Conservation (phyloP, 305 asterid genomes). For the Fraxinus nigra region DNA sequence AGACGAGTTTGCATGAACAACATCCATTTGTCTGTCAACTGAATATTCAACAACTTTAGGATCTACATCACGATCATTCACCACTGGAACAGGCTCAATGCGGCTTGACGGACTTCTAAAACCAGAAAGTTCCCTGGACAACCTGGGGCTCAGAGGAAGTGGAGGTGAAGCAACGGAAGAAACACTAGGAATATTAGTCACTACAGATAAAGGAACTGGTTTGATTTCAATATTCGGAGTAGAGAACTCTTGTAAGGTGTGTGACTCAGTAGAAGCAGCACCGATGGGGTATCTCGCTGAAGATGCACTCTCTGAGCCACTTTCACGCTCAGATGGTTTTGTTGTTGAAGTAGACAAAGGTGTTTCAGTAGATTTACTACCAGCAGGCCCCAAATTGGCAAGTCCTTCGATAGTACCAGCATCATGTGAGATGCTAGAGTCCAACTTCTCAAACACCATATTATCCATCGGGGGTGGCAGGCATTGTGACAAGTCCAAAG, state of each 20-base stretch:
- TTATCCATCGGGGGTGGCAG: slow-evolving; percentile 70
- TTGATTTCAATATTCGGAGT: slow-evolving; percentile 48
- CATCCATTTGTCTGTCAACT: slow-evolving; percentile 63
- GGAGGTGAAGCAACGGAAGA: slow-evolving; percentile 57
- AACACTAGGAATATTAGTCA: slow-evolving; percentile 40
- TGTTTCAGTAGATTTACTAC: slow-evolving; percentile 46
- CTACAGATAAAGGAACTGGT: slow-evolving; percentile 39
- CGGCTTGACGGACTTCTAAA: slow-evolving; percentile 58
- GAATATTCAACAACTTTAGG: slow-evolving; percentile 58
- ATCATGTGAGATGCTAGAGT: slow-evolving; percentile 49
- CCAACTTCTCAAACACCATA: slow-evolving; percentile 51
- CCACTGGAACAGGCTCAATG: slow-evolving; percentile 48
- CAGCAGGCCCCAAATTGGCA: slow-evolving; percentile 41
- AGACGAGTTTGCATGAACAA: slow-evolving; percentile 42
- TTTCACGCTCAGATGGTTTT: slow-evolving; percentile 45
- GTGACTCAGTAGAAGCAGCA: slow-evolving; percentile 44
- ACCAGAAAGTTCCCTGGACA: slow-evolving; percentile 65
- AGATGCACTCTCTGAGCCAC: slow-evolving; percentile 46
- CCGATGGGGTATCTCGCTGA: slow-evolving; percentile 36
- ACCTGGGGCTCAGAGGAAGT: slow-evolving; percentile 69
- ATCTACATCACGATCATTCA: slow-evolving; percentile 44
- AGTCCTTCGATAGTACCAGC: slow-evolving; percentile 47
- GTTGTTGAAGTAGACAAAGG: slow-evolving; percentile 53
- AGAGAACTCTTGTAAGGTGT: slow-evolving; percentile 40
- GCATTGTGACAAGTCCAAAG: slow-evolving; percentile 87